Base-by-base conservation (phyloP, 352 stramenopile genomes). In the Globisporangium paroecandrum region DNA sequence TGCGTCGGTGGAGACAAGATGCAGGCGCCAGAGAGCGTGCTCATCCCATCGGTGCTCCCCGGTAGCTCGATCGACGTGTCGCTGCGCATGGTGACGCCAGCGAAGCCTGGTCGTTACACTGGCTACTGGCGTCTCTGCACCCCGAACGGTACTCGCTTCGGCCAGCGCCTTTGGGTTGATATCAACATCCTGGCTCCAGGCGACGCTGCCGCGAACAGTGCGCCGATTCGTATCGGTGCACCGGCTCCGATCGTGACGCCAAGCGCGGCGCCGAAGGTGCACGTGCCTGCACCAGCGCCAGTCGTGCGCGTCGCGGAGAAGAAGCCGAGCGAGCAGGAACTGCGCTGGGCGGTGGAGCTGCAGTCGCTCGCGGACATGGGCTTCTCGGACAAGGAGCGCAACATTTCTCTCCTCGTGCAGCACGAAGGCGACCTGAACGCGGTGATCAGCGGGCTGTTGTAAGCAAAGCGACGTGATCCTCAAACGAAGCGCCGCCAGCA, bases 61-160 rank as follows among this genome's bases (percentile, higher is more conserved):
- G 82, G 82, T 1, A 88, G 84, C 66, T 80, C 81, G 1, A 92
- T 91, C 49, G 87, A 93, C 54, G 74, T 94, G 36, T 93, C 85
- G 12, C 62, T 94, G 32, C 81, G 82, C 59, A 90, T 94, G 84
- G 69, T 83, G 46, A 69, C 65, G 1, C 77, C 79, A 0, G 69
- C 64, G n/a, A 38, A 73, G 8, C 65, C 76, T 51, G 79, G 87
- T 6, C 86, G 90, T 3, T 96, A 95, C 79, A 95, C 90, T 34
- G 86, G 89, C 34, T 96, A 96, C 76, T 97, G 89, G 86, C 89
- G 90, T n/a, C 70, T 97, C 34, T 87, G 82, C 62, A 92, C 83
- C 4, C 72, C 85, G 4, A 82, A 93, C 22, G 87, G 86, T 60
- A 91, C 85, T 27, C 85, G 86, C 55, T 97, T 97, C 65, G 90